phyloP scores from a whole-genome alignment of 345 rosid genomes.

The Stellera chamaejasme region DNA sequence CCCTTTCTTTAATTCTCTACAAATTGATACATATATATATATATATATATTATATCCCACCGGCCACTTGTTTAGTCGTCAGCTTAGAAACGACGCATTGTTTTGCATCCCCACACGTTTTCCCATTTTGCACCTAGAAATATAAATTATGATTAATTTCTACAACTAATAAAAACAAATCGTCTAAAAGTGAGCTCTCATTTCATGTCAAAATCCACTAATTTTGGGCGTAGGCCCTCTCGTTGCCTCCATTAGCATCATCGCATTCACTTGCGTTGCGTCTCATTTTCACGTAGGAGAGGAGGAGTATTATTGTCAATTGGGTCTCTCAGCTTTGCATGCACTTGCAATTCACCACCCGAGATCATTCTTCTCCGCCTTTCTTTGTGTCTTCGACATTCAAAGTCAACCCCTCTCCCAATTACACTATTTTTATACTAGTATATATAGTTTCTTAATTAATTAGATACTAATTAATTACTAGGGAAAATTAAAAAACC shows the following conservation, averaged over 20 bases:
- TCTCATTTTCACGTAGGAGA: background rate
- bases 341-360: background rate
- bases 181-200: constrained; percentile 35
- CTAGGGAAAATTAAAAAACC: too few species aligned
- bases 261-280: constrained; percentile 17
- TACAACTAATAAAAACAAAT: constrained; percentile 15
- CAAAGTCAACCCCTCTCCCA: too few species aligned
- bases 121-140: background rate
- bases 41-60: too few species aligned
- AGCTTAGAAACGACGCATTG: constrained; percentile 83
- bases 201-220: constrained; percentile 28
- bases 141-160: background rate
- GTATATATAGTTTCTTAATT: too few species aligned
- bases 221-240: constrained; percentile 17
- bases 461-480: too few species aligned
- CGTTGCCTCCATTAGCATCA: constrained; percentile 18
- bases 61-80: constrained; percentile 43
- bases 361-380: background rate
- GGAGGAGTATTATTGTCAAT: too few species aligned
- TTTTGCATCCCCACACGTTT: constrained; percentile 34
- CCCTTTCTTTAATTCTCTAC: constrained; percentile 9
- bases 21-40: too few species aligned
- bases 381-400: background rate
- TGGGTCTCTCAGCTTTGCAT: background rate
- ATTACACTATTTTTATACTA: too few species aligned